Base-by-base conservation (phyloP, 2,329 filamentous ascomycete species). In the Colletotrichum phormii region DNA sequence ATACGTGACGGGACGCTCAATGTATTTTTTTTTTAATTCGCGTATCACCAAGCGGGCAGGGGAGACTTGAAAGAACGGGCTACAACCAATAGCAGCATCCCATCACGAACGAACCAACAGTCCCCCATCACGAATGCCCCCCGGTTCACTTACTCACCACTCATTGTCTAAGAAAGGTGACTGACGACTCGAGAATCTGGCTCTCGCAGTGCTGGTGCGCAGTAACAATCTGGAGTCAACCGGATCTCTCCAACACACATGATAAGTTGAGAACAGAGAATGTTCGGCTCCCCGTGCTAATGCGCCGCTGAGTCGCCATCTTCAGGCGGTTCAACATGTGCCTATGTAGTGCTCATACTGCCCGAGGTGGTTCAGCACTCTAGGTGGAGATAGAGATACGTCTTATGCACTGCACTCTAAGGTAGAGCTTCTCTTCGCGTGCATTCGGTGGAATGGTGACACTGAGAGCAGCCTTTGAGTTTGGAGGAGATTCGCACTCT, bases 1-100 rank as follows among this genome's bases (percentile, higher is more conserved):
- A 75, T 74, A 57, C 22, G 53, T 54, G 35, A 54, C 22, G 53
- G 46, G 35, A 54, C 29, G 54, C 18, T 31, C 71, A 74, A 11
- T 15, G n/a, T 49, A 18, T 64, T 53, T 63, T 64, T 33, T 58
- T 54, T 70, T 62, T 33, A 31, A 26, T 53, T 64, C 63, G 54
- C 63, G 53, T 49, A 54, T 35, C 35, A 49, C 5, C 42, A 7
- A 5, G 18, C n/a, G 13, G 22, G 46, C 29, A 31, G 42, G 37
- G 22, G 58, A 33, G 15, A 49, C 18, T 49, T 15, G 22, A n/a
- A 18, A n/a, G 53, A n/a, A 49, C 22, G 24, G 51, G 31, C 31
- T 26, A 1, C 49, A 55, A 24, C 67, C 67, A 71, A 71, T 71
- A 29, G 42, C 15, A 66, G 31, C 42, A 12, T 53, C 22, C 15